Conservation (phyloP, 2,329 filamentous ascomycete genomes). For the Leptosphaerulina australis region DNA sequence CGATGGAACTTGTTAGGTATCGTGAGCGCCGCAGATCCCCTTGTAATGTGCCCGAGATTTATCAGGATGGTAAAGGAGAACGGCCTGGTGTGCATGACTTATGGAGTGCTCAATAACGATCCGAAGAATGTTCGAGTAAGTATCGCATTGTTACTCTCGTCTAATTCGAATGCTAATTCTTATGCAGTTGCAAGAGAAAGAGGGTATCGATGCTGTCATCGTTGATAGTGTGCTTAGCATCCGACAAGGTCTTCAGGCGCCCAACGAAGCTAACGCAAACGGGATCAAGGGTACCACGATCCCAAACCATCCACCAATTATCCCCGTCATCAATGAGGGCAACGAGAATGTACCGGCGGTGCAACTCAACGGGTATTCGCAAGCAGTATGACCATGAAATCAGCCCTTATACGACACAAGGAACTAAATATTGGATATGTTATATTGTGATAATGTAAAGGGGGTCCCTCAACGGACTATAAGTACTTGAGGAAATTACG, state of each 20-base stretch:
- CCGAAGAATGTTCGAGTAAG: constrained; percentile 81
- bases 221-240: constrained; percentile 95
- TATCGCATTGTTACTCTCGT: background rate
- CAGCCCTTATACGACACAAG: background rate
- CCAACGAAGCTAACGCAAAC: background rate
- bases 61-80: constrained; percentile 94
- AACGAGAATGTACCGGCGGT: constrained; percentile 5
- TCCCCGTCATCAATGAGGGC: constrained; percentile 5
- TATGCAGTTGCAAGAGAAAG: constrained; percentile 79
- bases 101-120: constrained; percentile 90
- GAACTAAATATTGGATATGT: background rate
- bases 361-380: constrained; percentile 3
- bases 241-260: constrained; percentile 79
- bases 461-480: constrained; percentile 5
- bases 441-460: background rate
- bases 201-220: constrained; percentile 97
- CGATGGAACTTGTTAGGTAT: constrained; percentile 95
- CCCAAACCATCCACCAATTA: constrained; percentile 2
- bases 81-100: constrained; percentile 91
- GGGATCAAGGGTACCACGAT: background rate
- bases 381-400: background rate
- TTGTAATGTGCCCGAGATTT: constrained; percentile 86
- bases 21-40: constrained; percentile 83
- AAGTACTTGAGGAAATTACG: background rate
- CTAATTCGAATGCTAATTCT: constrained; percentile 3